A percentile compares a stretch with the other conserved stretches of the same genome.
Conservation (phyloP, 2,329 filamentous ascomycete species). For the Paraphoma sp. region DNA sequence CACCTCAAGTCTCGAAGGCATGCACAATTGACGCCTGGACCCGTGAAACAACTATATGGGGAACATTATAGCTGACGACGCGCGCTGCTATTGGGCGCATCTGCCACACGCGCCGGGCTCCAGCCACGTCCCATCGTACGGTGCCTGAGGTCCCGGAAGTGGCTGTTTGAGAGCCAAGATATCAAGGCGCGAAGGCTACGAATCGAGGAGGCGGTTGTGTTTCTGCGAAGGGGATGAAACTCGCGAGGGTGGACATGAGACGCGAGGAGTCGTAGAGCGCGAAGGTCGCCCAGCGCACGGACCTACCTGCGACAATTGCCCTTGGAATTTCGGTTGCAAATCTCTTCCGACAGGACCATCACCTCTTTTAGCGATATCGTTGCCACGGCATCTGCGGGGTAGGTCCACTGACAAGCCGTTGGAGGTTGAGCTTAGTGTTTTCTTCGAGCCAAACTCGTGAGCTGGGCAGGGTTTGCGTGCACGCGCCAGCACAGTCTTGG, state of each 20-base stretch:
- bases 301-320: background rate
- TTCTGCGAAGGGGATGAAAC: slow-evolving; percentile 46
- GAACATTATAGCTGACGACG: slow-evolving; percentile 17
- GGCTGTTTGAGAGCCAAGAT: slow-evolving; percentile 37
- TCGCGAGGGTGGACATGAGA: slow-evolving; percentile 27
- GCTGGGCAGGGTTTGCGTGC: background rate
- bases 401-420: slow-evolving; percentile 14
- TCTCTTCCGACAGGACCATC: background rate
- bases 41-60: slow-evolving; percentile 15
- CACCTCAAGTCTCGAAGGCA: slow-evolving; percentile 41
- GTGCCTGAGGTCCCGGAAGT: slow-evolving; percentile 30
- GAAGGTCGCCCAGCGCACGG: slow-evolving; percentile 1
- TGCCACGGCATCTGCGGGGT: slow-evolving; percentile 13
- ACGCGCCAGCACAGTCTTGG: background rate
- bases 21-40: slow-evolving; percentile 26
- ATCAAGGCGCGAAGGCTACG: slow-evolving; percentile 11
- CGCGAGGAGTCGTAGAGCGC: slow-evolving; percentile 7
- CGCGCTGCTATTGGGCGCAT: slow-evolving; percentile 34
- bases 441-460: background rate
- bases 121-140: slow-evolving; percentile 32
- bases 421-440: slow-evolving; percentile 9
- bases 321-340: background rate
- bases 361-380: background rate
- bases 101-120: slow-evolving; percentile 25
- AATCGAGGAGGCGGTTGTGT: slow-evolving; percentile 26